phyloP scores from a whole-genome alignment of 1,139 yeast genomes.

The Arxiozyma heterogenica region DNA sequence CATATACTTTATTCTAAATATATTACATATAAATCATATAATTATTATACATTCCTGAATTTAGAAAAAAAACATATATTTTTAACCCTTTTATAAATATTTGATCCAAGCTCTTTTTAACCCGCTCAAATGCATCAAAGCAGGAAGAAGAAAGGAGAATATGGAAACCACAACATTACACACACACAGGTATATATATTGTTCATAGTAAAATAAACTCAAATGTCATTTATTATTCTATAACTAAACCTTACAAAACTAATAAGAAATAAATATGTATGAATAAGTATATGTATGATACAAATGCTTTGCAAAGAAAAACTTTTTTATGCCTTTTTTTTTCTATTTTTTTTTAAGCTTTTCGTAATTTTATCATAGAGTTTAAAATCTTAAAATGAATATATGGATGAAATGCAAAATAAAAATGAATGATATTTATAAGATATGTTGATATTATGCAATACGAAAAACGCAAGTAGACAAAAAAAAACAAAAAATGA shows the following conservation, averaged over 20 bases:
- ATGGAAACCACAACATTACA: not conserved
- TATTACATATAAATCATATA: too few relatives aligned
- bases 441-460: not conserved
- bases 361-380: not conserved
- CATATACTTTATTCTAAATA: not conserved
- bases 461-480: not conserved
- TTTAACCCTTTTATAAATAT: not conserved
- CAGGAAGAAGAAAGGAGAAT: too few relatives aligned
- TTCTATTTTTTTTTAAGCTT: too few relatives aligned
- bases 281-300: not conserved
- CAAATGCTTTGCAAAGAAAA: not conserved
- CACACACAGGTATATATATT: too few relatives aligned
- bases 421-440: not conserved
- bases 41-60: not conserved
- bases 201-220: too few relatives aligned
- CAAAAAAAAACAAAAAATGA: too few relatives aligned
- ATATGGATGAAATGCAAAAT: not conserved
- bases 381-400: not conserved
- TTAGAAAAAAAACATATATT: not conserved
- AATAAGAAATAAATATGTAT: too few relatives aligned
- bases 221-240: not conserved
- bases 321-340: not conserved
- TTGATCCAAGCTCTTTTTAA: too few relatives aligned
- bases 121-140: too few relatives aligned
- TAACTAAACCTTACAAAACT: too few relatives aligned